Percentiles rank a stretch among this genome's conserved stretches.
Conservation (phyloP, 176 grass and related monocot species). For the Ensete glaucum region DNA sequence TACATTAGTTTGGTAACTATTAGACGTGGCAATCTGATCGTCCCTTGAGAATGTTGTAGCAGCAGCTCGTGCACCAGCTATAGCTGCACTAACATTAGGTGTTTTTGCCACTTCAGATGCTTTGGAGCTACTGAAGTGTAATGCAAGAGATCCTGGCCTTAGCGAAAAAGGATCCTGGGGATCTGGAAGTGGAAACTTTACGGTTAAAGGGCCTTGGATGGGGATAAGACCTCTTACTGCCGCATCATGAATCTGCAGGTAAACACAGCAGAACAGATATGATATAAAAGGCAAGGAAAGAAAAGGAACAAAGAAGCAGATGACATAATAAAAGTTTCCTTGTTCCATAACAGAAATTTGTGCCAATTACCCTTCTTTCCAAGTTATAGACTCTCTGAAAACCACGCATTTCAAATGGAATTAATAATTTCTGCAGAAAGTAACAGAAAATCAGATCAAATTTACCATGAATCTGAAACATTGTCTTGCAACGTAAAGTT, state of each 20-base stretch:
- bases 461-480: background rate
- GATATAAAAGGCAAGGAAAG: background rate
- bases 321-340: background rate
- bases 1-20: constrained; percentile 3
- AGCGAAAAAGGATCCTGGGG: constrained; percentile 40
- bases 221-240: constrained; percentile 57
- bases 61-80: constrained; percentile 56
- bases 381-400: constrained; percentile 80
- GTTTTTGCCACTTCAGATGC: constrained; percentile 21
- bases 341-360: background rate
- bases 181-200: constrained; percentile 77
- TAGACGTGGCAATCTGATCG: constrained; percentile 5
- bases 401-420: constrained; percentile 89
- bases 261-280: background rate
- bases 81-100: constrained; percentile 46
- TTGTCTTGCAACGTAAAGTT: background rate
- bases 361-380: constrained; percentile 39
- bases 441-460: background rate
- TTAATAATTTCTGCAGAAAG: constrained; percentile 48
- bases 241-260: constrained; percentile 51
- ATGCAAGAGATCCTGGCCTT: constrained; percentile 41
- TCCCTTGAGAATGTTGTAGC: constrained; percentile 61
- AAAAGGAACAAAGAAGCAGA: background rate
- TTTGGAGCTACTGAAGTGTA: constrained; percentile 20
- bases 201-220: constrained; percentile 53